Conservation (phyloP, 352 stramenopile genomes). For the Globisporangium parvum region DNA sequence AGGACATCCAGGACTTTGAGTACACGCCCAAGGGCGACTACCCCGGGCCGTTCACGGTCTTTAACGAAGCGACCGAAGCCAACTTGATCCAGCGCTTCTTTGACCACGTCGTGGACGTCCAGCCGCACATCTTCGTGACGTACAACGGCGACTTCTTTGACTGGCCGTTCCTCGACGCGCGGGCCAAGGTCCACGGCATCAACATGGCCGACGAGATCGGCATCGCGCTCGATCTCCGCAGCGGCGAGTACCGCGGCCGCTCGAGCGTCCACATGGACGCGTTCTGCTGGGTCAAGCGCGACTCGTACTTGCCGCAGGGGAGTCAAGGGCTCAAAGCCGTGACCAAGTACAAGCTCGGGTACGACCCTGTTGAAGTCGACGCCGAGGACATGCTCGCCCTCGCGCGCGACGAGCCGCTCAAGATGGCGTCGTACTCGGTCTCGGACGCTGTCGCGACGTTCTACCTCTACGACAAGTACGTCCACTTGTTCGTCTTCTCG, state of each 20-base stretch:
- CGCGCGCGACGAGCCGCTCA: conserved; percentile 90
- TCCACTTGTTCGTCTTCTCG: conserved; percentile 99
- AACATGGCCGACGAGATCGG: conserved; percentile 89
- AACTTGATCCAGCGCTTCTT: conserved; percentile 86
- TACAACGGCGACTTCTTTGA: conserved; percentile 99
- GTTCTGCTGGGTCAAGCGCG: conserved; percentile 99
- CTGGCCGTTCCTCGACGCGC: conserved; percentile 97
- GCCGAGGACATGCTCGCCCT: conserved; percentile 98
- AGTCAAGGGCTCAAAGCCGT: conserved; percentile 98
- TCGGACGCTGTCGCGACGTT: conserved; percentile 99
- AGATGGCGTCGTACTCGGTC: conserved; percentile 99
- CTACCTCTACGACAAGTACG: conserved; percentile 99
- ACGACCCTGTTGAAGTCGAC: conserved; percentile 97
- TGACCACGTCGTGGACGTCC: conserved; percentile 85
- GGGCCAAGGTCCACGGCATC: conserved; percentile 89
- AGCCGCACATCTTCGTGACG: conserved; percentile 98
- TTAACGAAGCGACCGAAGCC: conserved; percentile 93
- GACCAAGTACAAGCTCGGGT: conserved; percentile 99
- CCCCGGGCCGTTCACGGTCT: conserved; percentile 92
- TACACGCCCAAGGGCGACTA: conserved; percentile 96
- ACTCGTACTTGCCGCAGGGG: conserved; percentile 98
- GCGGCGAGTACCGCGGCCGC: conserved; percentile 89
- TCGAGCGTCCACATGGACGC: conserved; percentile 96
- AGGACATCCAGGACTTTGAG: conserved; percentile 98
- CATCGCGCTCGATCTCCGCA: conserved; percentile 55